Evolutionary conservation across 2,329 filamentous ascomycete species (phyloP).

Genomic region (Dichotomopilus funicola): DNA sequence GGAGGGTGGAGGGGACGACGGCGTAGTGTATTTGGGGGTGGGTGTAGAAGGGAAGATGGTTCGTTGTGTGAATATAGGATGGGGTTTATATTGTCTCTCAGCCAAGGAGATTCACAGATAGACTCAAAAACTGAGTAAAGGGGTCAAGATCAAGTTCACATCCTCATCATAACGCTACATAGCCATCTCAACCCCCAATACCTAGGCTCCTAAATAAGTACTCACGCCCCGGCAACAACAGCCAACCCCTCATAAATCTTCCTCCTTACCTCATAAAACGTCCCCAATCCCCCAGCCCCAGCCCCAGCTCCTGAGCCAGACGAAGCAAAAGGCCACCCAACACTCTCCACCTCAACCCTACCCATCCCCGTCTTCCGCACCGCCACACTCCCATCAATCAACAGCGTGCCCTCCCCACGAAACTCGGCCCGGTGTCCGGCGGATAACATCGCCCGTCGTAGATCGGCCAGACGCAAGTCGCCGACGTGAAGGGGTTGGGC

Average conservation of each 20-base stretch:
- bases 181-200: no score
- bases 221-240: slow-evolving; percentile 69
- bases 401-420: slow-evolving; percentile 81
- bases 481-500: slow-evolving; percentile 91
- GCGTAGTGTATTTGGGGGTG: slow-evolving; percentile 16
- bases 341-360: slow-evolving; percentile 78
- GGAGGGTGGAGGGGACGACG: slow-evolving; percentile 36
- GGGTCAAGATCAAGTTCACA: no score
- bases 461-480: slow-evolving; percentile 80
- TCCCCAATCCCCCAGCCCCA: slow-evolving; percentile 11
- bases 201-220: no score
- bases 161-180: no score
- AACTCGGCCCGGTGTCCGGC: slow-evolving; percentile 87
- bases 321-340: slow-evolving; percentile 44
- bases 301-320: neutral
- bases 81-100: no score
- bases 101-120: no score
- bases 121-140: no score
- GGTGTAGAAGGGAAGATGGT: no score
- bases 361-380: slow-evolving; percentile 86
- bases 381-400: slow-evolving; percentile 82
- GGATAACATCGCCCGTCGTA: slow-evolving; percentile 75
- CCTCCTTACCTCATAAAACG: slow-evolving; percentile 80
- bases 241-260: slow-evolving; percentile 93
- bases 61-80: no score